Conservation (phyloP, 1,284 basidiomycete species). For the Sporisorium reilianum region DNA sequence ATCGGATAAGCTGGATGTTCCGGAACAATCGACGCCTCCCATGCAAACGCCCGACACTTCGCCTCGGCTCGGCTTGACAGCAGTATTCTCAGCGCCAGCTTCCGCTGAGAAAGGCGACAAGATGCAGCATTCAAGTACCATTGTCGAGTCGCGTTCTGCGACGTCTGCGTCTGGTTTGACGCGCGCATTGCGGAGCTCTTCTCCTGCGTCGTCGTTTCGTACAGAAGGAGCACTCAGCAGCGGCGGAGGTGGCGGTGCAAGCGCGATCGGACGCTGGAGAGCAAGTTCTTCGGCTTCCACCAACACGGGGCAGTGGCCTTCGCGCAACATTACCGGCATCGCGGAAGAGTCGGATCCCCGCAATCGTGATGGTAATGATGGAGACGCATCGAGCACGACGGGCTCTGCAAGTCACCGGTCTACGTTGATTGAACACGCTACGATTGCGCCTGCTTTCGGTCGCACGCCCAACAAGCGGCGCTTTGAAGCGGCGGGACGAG, state of each 20-base stretch:
- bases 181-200: conserved; percentile 39
- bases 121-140: neutral
- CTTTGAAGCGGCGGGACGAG: conserved; percentile 15
- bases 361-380: conserved; percentile 19
- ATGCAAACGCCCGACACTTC: conserved; percentile 48
- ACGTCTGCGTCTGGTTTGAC: conserved; percentile 44
- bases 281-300: conserved; percentile 34
- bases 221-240: conserved; percentile 16
- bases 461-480: conserved; percentile 37
- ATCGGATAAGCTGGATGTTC: conserved; percentile 28
- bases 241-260: conserved; percentile 10
- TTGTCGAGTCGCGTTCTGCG: conserved; percentile 7
- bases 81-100: conserved; percentile 5
- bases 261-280: conserved; percentile 23
- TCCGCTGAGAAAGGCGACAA: conserved; percentile 13
- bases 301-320: conserved; percentile 29
- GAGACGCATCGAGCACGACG: conserved; percentile 27
- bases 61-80: conserved; percentile 13
- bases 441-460: conserved; percentile 45
- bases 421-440: conserved; percentile 44
- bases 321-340: conserved; percentile 36
- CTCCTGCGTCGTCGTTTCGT: conserved; percentile 31
- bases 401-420: conserved; percentile 43
- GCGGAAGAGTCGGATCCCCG: conserved; percentile 22
- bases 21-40: conserved; percentile 35